A percentile compares a stretch with the other conserved stretches of the same genome.
Evolutionary conservation across 2,329 filamentous ascomycete genomes (phyloP).

Genomic region (Amauroascus verrucosus): DNA sequence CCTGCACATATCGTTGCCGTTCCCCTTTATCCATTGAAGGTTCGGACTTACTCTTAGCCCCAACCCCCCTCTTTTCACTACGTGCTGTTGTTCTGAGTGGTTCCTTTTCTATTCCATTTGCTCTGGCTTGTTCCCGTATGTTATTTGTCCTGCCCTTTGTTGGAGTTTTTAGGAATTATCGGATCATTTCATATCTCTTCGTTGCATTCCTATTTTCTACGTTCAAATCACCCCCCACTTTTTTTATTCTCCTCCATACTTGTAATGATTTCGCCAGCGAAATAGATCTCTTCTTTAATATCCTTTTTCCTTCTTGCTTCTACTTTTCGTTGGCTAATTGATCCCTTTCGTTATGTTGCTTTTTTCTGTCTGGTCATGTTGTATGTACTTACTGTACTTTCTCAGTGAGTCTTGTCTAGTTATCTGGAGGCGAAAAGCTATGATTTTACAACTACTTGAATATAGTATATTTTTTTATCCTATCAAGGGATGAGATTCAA

Average conservation of each 20-base stretch:
- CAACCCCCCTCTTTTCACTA: not conserved
- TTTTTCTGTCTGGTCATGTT: not conserved
- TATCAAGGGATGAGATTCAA: too few species aligned
- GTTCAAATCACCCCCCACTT: not conserved
- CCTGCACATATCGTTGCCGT: not conserved
- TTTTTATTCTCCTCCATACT: slow-evolving; percentile 15
- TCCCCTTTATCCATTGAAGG: not conserved
- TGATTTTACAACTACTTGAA: not conserved
- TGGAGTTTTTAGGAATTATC: not conserved
- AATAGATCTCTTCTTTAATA: slow-evolving; percentile 1
- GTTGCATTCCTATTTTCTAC: not conserved
- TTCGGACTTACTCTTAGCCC: not conserved
- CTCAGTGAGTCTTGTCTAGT: not conserved
- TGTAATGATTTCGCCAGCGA: slow-evolving; percentile 24
- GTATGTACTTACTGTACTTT: not conserved
- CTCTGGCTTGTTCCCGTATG: not conserved
- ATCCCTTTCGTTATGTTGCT: slow-evolving; percentile 1
- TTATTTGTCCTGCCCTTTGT: not conserved
- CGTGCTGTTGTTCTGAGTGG: not conserved
- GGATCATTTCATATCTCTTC: not conserved
- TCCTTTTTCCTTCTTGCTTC: not conserved
- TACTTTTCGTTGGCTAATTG: not conserved
- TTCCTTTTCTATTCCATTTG: not conserved
- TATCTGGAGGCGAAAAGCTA: not conserved
- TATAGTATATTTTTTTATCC: too few species aligned